Base-by-base conservation (phyloP, 2,329 filamentous ascomycete genomes). In the Mycosphaerella sp. region DNA sequence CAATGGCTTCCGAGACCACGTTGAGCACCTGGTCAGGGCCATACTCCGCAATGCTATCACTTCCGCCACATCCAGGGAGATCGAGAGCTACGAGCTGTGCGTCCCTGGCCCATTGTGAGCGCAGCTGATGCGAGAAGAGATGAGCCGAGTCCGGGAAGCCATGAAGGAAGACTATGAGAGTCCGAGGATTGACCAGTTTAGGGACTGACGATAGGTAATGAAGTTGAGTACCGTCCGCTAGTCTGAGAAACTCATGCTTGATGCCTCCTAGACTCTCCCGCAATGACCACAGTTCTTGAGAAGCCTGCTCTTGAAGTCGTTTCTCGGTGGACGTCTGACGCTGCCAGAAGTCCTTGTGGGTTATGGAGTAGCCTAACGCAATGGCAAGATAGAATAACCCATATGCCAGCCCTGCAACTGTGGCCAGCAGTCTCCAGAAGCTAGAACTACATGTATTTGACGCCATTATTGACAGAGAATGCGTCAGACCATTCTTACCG, bases 1-100 rank as follows among this genome's bases (percentile, higher is more conserved):
- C 59, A 30, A 82, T 72, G 54, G 79, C 79, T 49, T 77, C 75
- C 0, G 74, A 70, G 50, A 82, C 60, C 6, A 71, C 68, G 59
- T 81, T 79, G 41, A 81, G 65, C 7, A 81, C 69, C 36, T 73
- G 67, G 10, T 76, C 72, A 1, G 77, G 68, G 2, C 71, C 69
- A 57, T 81, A 81, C 41, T 67, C 61, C 1, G 70, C 62, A 50
- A 81, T 63, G 44, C 70, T 70, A 55, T 80, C 78, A 50, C 74
- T 80, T 8, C 79, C 79, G 32, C 79, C 79, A 55, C 76, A 81
- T 1, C 79, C 79, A 14, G 79, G 79, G 6, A 82, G 62, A 59
- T 82, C 79, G 35, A 81, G 68, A 0, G 77, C 78, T 28, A 82
- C 71, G 6, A 81, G 58, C 16, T 72, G 73, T 16, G 74, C 71